These are phyloP conservation scores for Nyssa sinensis DNA, from an alignment of 148 eudicot species.

Conservation along the genomic window DNA sequence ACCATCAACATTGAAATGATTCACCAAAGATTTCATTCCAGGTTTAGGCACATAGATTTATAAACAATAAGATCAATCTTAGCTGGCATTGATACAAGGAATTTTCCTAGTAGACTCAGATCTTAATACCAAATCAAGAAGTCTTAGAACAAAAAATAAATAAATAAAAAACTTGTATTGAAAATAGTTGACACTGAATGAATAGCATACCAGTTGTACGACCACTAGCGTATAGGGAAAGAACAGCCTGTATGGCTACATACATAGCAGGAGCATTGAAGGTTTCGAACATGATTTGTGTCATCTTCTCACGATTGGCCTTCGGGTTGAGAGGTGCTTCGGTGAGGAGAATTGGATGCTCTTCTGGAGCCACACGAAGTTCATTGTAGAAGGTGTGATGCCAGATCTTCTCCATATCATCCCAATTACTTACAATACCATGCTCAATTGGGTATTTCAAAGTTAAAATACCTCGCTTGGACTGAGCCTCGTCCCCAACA, in stretches of 20 bases:
- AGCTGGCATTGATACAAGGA: not conserved
- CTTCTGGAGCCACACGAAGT: conserved; percentile 59
- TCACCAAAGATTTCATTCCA: not conserved
- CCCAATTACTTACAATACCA: conserved; percentile 58
- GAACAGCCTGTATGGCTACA: conserved; percentile 63
- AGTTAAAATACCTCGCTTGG: conserved; percentile 49
- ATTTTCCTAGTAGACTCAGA: not conserved
- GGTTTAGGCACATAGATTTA: not conserved
- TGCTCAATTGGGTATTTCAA: conserved; percentile 56
- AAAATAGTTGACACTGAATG: not conserved
- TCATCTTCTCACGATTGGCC: conserved; percentile 62
- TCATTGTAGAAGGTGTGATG: conserved; percentile 60
- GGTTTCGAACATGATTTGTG: conserved; percentile 57
- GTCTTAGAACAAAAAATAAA: not conserved
- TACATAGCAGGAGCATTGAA: conserved; percentile 61
- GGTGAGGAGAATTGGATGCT: conserved; percentile 50
- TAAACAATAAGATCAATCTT: not conserved
- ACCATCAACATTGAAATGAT: not conserved
- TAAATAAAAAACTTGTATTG: not conserved
- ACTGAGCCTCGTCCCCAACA: conserved; percentile 57
- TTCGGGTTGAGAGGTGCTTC: conserved; percentile 60
- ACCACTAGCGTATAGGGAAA: conserved; percentile 59
- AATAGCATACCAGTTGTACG: conserved; percentile 49
- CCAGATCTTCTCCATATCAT: conserved; percentile 61
- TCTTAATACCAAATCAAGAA: not conserved